Base-by-base conservation (phyloP, 2,329 filamentous ascomycete species). In the Phoma sp. region DNA sequence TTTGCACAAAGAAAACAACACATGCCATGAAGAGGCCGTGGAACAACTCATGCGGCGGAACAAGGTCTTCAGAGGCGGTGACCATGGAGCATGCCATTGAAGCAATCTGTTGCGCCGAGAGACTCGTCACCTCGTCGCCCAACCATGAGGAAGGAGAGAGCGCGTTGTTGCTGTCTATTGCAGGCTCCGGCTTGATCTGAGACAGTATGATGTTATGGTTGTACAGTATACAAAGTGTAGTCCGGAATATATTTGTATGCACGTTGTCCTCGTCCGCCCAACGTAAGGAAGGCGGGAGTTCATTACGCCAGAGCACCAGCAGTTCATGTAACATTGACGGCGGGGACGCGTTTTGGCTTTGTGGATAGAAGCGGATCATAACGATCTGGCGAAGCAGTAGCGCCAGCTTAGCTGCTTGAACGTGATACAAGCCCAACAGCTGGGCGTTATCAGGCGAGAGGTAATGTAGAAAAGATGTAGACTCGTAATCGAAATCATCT, bases 341-440 rank as follows among this genome's bases (percentile, higher is more conserved):
- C 12, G 44, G 17, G 10, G 19, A 31, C 3, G 32, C 33, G 4
- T 25, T 25, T 25, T 48, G 51, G 12, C 44, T 54, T 13, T 13
- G 10, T 8, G 51, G 51, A 33, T 54, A 54, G 33, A 54, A 54
- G 15, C 51, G 51, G 19, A 39, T 17, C 3, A 24, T 54, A n/a
- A 54, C 51, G 9, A 54, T 54, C 32, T 48, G 43, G n/a, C 51
- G 51, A 33, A 54, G 51, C 22, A 54, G n/a, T 6, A 54, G 51
- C 9, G 44, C 51, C 5, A 54, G 33, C 29, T 39, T 48, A 8
- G 39, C 35, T n/a, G 39, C 32, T 15, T 54, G 44, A 6, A 54
- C 43, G 4, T 54, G 51, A 24, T 54, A 54, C 7, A 39, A 43
- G n/a, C 51, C 44, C 25, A 24, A 43, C 13, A 54, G 43, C 10